A percentile compares a stretch with the other conserved stretches of the same genome.
phyloP scores from a whole-genome alignment of 352 stramenopile genomes.

The Phytophthora nicotianae region DNA sequence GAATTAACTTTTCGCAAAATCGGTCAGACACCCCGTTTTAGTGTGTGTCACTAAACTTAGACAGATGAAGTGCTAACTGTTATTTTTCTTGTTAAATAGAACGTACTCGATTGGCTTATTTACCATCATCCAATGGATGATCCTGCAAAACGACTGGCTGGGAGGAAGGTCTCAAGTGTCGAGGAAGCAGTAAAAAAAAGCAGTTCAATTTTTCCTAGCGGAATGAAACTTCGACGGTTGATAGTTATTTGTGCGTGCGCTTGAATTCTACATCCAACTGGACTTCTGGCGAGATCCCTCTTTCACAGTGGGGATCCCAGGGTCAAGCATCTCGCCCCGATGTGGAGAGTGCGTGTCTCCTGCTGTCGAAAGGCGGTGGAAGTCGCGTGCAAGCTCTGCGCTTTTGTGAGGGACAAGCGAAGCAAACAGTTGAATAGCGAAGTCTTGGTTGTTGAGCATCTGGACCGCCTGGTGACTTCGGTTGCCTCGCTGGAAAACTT shows the following conservation, averaged over 20 bases:
- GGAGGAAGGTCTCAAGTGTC: not conserved
- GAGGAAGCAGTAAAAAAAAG: not conserved
- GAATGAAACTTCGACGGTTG: not conserved
- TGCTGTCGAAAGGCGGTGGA: slow-evolving; percentile 25
- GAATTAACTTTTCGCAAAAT: no score
- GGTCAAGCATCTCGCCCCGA: slow-evolving; percentile 86
- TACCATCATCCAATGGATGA: slow-evolving; percentile 19
- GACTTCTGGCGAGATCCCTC: slow-evolving; percentile 79
- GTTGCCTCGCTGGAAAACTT: slow-evolving; percentile 65
- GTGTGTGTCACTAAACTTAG: not conserved
- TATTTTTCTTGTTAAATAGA: not conserved
- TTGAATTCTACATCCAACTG: slow-evolving; percentile 49
- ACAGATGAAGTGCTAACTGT: no score
- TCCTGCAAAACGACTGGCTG: slow-evolving; percentile 34
- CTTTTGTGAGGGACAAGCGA: slow-evolving; percentile 89
- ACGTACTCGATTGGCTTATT: not conserved
- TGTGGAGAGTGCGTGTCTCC: slow-evolving; percentile 24
- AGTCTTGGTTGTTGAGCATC: slow-evolving; percentile 88
- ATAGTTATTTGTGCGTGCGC: slow-evolving; percentile 1
- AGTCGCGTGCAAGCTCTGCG: slow-evolving; percentile 15
- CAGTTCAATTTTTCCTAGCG: slow-evolving; percentile 31
- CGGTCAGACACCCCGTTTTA: not conserved
- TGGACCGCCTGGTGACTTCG: slow-evolving; percentile 59
- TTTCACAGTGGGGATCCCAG: slow-evolving; percentile 89
- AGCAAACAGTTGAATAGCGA: slow-evolving; percentile 91